Conservation (phyloP, 2,329 filamentous ascomycete genomes). For the Lachnellula arida region DNA sequence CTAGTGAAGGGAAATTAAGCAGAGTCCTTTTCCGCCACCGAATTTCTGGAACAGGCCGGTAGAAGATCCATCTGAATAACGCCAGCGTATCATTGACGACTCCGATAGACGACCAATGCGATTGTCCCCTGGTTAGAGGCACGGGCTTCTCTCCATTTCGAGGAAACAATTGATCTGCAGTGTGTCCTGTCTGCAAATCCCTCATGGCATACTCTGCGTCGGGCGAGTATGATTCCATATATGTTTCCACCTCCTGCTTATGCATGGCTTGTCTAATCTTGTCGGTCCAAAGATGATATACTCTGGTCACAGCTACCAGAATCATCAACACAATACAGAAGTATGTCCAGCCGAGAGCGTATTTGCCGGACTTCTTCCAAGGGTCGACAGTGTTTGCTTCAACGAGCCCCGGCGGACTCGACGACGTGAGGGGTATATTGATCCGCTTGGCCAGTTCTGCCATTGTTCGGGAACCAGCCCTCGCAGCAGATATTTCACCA, state of each 20-base stretch:
- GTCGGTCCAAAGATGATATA: conserved; percentile 90
- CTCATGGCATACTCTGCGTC: conserved; percentile 58
- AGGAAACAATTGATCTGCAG: conserved; percentile 67
- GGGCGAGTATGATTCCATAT: conserved; percentile 51
- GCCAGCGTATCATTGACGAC: conserved; percentile 75
- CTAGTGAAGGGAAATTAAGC: conserved; percentile 76
- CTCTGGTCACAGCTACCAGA: conserved; percentile 62
- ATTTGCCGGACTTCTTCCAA: conserved; percentile 78
- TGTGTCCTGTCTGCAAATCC: conserved; percentile 49
- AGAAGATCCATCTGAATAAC: conserved; percentile 84
- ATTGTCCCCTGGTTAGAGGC: conserved; percentile 51
- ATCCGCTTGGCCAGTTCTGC: conserved; percentile 42
- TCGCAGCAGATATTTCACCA: conserved; percentile 13
- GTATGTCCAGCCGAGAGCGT: conserved; percentile 83
- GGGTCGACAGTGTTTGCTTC: conserved; percentile 67
- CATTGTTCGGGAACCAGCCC: conserved; percentile 25
- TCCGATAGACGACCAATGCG: conserved; percentile 70
- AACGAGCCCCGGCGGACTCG: conserved; percentile 56
- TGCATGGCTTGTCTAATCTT: conserved; percentile 86
- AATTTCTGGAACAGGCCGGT: conserved; percentile 75
- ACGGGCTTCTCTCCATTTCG: conserved; percentile 53
- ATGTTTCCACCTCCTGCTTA: conserved; percentile 72
- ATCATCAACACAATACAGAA: conserved; percentile 71
- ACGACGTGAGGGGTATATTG: conserved; percentile 53
- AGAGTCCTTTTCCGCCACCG: conserved; percentile 57